Percentiles rank a stretch among this genome's conserved stretches.
These are phyloP conservation scores for Lipomyces chichibuensis DNA, from an alignment of 805 yeast species.

Conservation along the genomic window DNA sequence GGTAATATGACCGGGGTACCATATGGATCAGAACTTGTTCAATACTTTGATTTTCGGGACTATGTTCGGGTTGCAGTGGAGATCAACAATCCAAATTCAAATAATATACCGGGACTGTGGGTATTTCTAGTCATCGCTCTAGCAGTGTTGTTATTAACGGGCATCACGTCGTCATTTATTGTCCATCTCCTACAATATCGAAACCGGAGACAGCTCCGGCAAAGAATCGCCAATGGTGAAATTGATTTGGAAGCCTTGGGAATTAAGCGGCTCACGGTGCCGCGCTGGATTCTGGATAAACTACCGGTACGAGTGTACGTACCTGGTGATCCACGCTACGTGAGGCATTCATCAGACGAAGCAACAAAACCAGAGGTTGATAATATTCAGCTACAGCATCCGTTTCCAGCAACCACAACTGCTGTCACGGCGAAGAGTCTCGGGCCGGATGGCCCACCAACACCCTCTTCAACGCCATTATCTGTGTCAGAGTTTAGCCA, in stretches of 20 bases:
- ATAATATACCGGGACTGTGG: conserved; percentile 29
- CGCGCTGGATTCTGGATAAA: conserved; percentile 26
- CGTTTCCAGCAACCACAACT: neutral
- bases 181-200: conserved; percentile 24
- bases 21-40: conserved; percentile 16
- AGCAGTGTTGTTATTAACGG: conserved; percentile 17
- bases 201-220: conserved; percentile 25
- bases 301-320: conserved; percentile 28
- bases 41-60: conserved; percentile 29
- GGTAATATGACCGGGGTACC: conserved; percentile 35
- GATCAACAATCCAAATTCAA: conserved; percentile 11
- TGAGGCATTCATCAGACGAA: neutral
- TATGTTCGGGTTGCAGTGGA: conserved; percentile 34
- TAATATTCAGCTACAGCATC: neutral
- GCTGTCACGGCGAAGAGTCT: neutral
- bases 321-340: conserved; percentile 26
- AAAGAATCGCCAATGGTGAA: conserved; percentile 31
- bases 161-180: conserved; percentile 9
- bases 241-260: conserved; percentile 32
- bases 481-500: conserved; percentile 23
- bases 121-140: conserved; percentile 31
- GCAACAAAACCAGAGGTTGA: neutral
- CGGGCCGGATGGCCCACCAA: neutral
- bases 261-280: conserved; percentile 33
- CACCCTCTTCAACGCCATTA: conserved; percentile 3